These are phyloP conservation scores for Sordariomycetes sp. DNA, from an alignment of 2,329 filamentous ascomycete genomes.

Conservation along the genomic window DNA sequence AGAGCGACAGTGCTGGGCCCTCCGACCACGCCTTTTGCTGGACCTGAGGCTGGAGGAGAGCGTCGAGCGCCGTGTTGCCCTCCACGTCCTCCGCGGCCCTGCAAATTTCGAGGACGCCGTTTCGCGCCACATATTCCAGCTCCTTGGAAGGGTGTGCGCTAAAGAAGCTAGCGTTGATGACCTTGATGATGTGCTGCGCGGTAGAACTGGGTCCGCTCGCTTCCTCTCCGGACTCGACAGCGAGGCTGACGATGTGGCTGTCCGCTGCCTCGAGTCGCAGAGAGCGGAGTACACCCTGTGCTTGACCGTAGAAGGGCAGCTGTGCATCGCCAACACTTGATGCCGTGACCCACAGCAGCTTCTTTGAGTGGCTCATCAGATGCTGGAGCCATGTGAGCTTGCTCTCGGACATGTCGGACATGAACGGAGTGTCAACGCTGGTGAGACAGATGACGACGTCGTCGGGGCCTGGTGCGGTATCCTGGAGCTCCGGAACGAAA, in stretches of 20 bases:
- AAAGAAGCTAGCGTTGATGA: neutral
- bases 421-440: neutral
- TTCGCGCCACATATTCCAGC: neutral
- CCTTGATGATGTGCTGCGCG: neutral
- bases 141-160: neutral
- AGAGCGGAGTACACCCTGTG: neutral
- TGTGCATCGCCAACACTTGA: neutral
- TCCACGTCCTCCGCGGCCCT: neutral
- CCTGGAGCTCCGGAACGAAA: neutral
- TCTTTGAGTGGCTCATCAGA: neutral
- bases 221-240: neutral
- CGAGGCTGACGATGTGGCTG: neutral
- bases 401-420: neutral
- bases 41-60: neutral
- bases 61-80: neutral
- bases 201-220: neutral
- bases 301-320: neutral
- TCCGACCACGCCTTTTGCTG: neutral
- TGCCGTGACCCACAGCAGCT: neutral
- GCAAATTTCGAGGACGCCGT: neutral
- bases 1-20: neutral
- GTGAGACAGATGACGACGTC: neutral
- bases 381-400: neutral
- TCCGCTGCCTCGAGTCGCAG: neutral
- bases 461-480: neutral